Percentiles rank a stretch among this genome's conserved stretches.
These are phyloP conservation scores for Amaranthus cruentus DNA, from an alignment of 148 eudicot genomes.

Conservation along the genomic window DNA sequence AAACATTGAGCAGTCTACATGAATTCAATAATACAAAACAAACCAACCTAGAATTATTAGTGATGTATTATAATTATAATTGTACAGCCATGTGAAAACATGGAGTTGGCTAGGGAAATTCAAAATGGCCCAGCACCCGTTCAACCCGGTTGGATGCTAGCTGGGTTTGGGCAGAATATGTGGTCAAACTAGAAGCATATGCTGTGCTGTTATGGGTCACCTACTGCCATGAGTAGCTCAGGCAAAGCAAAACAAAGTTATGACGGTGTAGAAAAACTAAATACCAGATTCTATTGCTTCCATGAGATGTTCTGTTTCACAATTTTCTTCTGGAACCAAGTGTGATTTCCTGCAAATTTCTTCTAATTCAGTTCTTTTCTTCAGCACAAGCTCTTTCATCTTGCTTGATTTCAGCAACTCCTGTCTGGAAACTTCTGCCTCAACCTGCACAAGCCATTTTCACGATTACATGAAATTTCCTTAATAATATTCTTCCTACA, in stretches of 20 bases:
- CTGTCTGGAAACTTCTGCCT: constrained; percentile 64
- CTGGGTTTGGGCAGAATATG: no score
- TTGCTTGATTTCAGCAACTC: constrained; percentile 80
- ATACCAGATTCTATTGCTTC: constrained; percentile 81
- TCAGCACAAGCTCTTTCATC: constrained; percentile 87
- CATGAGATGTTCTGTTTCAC: constrained; percentile 48
- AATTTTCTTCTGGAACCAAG: constrained; percentile 53
- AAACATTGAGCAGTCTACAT: constrained; percentile 4
- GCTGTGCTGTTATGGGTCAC: no score
- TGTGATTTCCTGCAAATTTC: constrained; percentile 77
- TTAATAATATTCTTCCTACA: neutral
- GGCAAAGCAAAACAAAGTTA: neutral
- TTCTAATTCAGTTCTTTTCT: constrained; percentile 80
- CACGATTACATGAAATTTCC: constrained; percentile 3
- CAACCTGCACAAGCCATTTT: constrained; percentile 43
- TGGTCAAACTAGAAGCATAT: no score
- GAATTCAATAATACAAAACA: neutral
- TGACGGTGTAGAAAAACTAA: neutral
- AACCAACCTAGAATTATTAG: neutral
- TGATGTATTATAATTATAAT: neutral
- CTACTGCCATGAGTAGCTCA: no score
- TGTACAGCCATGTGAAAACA: neutral
- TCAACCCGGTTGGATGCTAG: no score
- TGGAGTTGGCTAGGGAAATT: neutral
- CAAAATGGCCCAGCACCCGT: no score